Evolutionary conservation across 1,284 basidiomycete genomes (phyloP), one percentile per base, ranked within the genome.

Genomic region (Grifola frondosa): DNA sequence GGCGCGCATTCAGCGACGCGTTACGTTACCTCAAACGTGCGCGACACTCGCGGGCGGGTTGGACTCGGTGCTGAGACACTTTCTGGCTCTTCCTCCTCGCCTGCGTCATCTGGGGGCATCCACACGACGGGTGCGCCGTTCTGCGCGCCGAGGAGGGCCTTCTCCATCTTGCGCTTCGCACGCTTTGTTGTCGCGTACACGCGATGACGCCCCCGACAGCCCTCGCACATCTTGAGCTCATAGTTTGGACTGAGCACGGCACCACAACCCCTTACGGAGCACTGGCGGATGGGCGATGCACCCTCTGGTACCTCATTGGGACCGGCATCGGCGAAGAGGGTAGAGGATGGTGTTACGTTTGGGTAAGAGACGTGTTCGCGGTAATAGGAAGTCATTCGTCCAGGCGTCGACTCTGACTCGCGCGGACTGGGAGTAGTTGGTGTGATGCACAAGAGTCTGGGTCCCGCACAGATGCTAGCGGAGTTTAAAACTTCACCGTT

Each of bases 181-280:
- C 77, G 62, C 55, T 78, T 79, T 3, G 75, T 76, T 36, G 56
- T 71, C 12, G 75, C 76, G 37, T 80, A 80, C 15, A 69, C 56
- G 22, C 77, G 68, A 56, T 79, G 77, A 12, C 74, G 68, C 26
- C 67, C 67, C 19, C 77, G 65, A 62, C 77, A 80, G 4, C 49
- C 53, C 23, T 74, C 70, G 63, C 77, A 80, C 77, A 79, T 79
- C 60, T 74, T 78, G 54, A 64, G 71, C 5, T 52, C 19, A 34
- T 63, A 66, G 6, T 53, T 56, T 3, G 37, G 37, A 15, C 58
- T 40, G 22, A 66, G 58, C 7, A 45, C 40, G n/a, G 52, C 50
- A 24, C 49, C 42, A 47, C 64, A 66, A 30, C 63, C 63, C 36
- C 62, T 62, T 30, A 66, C 64, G 3, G 64, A 63, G 44, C 64